Evolutionary conservation across 257 asterid species (phyloP).

Genomic region (Gentiana straminea): DNA sequence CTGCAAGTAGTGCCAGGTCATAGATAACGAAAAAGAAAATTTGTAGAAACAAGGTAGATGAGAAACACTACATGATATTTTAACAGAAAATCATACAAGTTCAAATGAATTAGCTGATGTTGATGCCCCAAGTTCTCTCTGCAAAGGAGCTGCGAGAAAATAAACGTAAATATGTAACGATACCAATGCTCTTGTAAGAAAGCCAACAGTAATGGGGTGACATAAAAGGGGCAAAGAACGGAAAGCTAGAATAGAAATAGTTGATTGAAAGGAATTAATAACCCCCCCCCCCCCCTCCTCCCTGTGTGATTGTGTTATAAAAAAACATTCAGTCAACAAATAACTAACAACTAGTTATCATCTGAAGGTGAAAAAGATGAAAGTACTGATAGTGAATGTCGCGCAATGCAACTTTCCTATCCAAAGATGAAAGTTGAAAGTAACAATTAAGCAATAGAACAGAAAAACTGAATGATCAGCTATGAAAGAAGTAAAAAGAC

Average conservation of each 20-base stretch:
- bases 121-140: slow-evolving; percentile 16
- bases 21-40: not conserved
- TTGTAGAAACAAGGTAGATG: not conserved
- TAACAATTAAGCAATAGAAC: not conserved
- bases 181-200: not conserved
- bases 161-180: slow-evolving; percentile 2
- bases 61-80: not conserved
- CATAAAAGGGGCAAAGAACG: not conserved
- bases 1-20: slow-evolving; percentile 19
- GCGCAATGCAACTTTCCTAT: not conserved
- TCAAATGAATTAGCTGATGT: slow-evolving; percentile 18
- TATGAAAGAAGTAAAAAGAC: not conserved
- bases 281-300: too few relatives aligned
- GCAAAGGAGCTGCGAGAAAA: slow-evolving; percentile 35
- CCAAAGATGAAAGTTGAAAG: too few relatives aligned
- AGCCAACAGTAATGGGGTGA: not conserved
- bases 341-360: too few relatives aligned
- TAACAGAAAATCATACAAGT: slow-evolving; percentile 15
- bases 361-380: not conserved
- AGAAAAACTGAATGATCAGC: not conserved
- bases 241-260: not conserved
- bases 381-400: not conserved
- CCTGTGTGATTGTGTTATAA: too few relatives aligned
- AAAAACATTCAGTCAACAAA: too few relatives aligned
- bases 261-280: not conserved